Conservation (phyloP, 768 basidiomycete genomes). For the Pleurotus cornucopiae region DNA sequence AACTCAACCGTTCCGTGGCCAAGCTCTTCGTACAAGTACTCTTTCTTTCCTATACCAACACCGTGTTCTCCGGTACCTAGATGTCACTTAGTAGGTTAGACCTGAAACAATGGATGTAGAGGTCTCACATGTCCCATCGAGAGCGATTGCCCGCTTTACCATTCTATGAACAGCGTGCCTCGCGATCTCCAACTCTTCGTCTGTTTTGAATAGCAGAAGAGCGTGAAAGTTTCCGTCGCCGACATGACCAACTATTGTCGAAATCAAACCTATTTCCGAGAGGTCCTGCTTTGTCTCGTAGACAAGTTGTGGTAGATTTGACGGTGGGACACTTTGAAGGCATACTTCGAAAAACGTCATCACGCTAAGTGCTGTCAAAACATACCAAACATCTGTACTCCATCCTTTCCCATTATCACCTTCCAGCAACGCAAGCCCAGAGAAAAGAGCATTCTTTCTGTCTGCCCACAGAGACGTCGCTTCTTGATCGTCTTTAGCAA, state of each 20-base stretch:
- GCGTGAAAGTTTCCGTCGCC: conserved; percentile 62
- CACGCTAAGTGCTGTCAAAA: background rate
- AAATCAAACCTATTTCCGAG: conserved; percentile 45
- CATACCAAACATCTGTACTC: conserved; percentile 76
- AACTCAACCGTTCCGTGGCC: conserved; percentile 78
- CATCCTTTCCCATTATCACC: conserved; percentile 48
- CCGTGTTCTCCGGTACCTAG: conserved; percentile 82
- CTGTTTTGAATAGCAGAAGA: conserved; percentile 53
- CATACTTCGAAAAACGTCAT: background rate
- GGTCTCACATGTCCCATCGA: conserved; percentile 69
- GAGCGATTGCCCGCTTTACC: conserved; percentile 63
- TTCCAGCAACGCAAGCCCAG: conserved; percentile 51
- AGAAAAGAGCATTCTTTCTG: conserved; percentile 64
- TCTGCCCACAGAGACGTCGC: conserved; percentile 70
- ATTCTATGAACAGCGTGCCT: conserved; percentile 51
- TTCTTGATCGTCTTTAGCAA: conserved; percentile 61
- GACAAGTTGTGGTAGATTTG: conserved; percentile 59
- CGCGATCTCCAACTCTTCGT: conserved; percentile 44
- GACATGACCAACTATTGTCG: conserved; percentile 71
- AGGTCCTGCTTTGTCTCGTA: conserved; percentile 73
- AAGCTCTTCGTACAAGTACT: conserved; percentile 76
- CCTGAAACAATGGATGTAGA: background rate
- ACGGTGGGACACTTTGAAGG: conserved; percentile 49
- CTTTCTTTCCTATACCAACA: conserved; percentile 80
- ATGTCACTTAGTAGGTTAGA: background rate